These are phyloP conservation scores for Tephrocybe sp. DNA, from an alignment of 768 basidiomycete genomes.

Conservation along the genomic window DNA sequence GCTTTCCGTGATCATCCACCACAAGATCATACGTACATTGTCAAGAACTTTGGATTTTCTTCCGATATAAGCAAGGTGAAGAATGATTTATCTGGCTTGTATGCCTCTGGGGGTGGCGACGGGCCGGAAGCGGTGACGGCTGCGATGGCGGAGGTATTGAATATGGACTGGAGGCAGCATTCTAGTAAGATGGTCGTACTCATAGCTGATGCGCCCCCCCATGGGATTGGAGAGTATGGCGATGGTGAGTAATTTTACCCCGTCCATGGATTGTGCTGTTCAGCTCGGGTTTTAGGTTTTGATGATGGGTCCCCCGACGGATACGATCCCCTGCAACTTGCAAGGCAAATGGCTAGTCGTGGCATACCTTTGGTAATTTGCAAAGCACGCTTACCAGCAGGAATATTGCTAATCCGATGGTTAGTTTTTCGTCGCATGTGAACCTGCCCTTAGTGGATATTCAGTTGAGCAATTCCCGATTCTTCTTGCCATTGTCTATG, in stretches of 20 bases:
- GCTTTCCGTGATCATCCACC: slow-evolving; percentile 97
- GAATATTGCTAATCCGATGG: slow-evolving; percentile 9
- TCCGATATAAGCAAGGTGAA: slow-evolving; percentile 88
- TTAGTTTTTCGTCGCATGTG: slow-evolving; percentile 99
- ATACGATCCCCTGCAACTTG: slow-evolving; percentile 83
- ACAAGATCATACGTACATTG: slow-evolving; percentile 93
- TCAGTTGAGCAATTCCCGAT: slow-evolving; percentile 49
- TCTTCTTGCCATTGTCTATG: slow-evolving; percentile 1
- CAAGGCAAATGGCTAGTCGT: slow-evolving; percentile 82
- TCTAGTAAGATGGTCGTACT: slow-evolving; percentile 96
- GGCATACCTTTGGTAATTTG: slow-evolving; percentile 80
- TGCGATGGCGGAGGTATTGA: slow-evolving; percentile 79
- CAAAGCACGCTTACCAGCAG: slow-evolving; percentile 1
- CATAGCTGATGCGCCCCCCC: slow-evolving; percentile 96
- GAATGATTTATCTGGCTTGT: slow-evolving; percentile 75
- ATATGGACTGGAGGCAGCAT: slow-evolving; percentile 85
- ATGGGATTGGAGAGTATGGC: slow-evolving; percentile 96
- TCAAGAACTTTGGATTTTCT: slow-evolving; percentile 92
- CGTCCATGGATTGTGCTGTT: slow-evolving; percentile 8
- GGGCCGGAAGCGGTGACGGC: slow-evolving; percentile 98
- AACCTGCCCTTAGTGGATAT: slow-evolving; percentile 92
- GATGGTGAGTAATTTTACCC: slow-evolving; percentile 59
- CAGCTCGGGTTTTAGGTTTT: slow-evolving; percentile 61
- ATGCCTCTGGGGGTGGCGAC: slow-evolving; percentile 90
- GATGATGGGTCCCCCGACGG: slow-evolving; percentile 95